Percentiles rank a stretch among this genome's conserved stretches.
phyloP scores from a whole-genome alignment of 805 yeast genomes.

The Metschnikowia lachancei region DNA sequence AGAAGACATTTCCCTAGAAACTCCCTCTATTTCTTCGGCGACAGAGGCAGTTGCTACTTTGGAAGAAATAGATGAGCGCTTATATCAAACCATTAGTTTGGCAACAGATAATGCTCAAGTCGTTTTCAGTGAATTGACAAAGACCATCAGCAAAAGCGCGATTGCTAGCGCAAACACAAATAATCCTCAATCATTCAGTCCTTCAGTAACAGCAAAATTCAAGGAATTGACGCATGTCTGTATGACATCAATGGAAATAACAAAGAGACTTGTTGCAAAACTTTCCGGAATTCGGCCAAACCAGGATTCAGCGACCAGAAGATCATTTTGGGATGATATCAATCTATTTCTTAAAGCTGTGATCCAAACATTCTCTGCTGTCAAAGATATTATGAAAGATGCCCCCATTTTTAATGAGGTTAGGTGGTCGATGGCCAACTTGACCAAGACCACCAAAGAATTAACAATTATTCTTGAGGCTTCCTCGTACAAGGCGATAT shows the following conservation, averaged over 20 bases:
- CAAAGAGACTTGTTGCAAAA: constrained; percentile 59
- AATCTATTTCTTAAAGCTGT: constrained; percentile 79
- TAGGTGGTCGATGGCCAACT: constrained; percentile 71
- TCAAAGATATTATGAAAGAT: constrained; percentile 78
- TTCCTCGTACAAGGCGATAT: constrained; percentile 20
- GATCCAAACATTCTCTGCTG: constrained; percentile 77
- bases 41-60: constrained; percentile 15
- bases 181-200: constrained; percentile 25
- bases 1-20: constrained; percentile 10
- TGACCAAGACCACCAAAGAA: constrained; percentile 88
- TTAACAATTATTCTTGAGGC: constrained; percentile 79
- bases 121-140: constrained; percentile 72
- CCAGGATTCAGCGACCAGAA: constrained; percentile 50
- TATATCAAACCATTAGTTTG: constrained; percentile 59
- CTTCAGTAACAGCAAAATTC: constrained; percentile 58
- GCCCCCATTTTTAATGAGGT: constrained; percentile 77
- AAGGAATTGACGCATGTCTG: constrained; percentile 77
- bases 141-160: constrained; percentile 65
- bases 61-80: constrained; percentile 59
- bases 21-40: constrained; percentile 12
- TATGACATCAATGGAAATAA: constrained; percentile 76
- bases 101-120: constrained; percentile 70
- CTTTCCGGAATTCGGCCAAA: constrained; percentile 51
- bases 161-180: constrained; percentile 40
- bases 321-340: constrained; percentile 79